Conservation (phyloP, 441 rosid genomes). For the Daphne laureola region DNA sequence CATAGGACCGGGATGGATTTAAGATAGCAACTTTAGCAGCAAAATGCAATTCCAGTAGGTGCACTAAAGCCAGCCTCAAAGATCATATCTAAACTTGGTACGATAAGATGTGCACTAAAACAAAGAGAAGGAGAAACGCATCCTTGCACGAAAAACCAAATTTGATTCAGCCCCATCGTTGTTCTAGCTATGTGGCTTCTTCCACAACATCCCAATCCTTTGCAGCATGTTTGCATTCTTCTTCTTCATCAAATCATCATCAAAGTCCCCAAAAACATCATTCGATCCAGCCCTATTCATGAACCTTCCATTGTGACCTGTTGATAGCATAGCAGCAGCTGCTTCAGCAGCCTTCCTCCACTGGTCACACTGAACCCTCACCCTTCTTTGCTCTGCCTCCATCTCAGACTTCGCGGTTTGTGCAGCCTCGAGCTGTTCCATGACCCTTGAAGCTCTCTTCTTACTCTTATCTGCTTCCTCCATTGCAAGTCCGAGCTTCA, state of each 20-base stretch:
- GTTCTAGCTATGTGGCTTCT: constrained; percentile 46
- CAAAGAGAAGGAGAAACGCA: no score
- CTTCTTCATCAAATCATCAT: constrained; percentile 42
- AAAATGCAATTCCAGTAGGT: no score
- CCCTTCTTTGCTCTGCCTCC: constrained; percentile 51
- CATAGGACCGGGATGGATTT: no score
- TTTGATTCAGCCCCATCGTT: neutral
- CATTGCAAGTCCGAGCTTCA: constrained; percentile 51
- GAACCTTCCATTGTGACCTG: constrained; percentile 38
- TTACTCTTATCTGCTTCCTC: constrained; percentile 54
- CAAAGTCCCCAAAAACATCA: constrained; percentile 35
- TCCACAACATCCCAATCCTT: constrained; percentile 63
- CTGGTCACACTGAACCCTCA: constrained; percentile 60
- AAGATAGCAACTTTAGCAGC: no score
- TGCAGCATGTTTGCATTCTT: constrained; percentile 54
- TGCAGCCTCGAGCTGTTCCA: constrained; percentile 54
- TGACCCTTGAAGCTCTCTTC: constrained; percentile 34
- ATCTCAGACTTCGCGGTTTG: constrained; percentile 40
- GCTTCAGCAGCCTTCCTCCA: constrained; percentile 78
- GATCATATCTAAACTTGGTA: no score
- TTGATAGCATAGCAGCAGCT: constrained; percentile 51
- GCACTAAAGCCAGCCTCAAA: no score
- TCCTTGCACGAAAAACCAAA: no score
- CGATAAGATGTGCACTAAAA: no score
- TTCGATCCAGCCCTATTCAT: constrained; percentile 30